These are phyloP conservation scores for Wickerhamiella parazyma DNA, from an alignment of 805 yeast genomes.

Conservation along the genomic window DNA sequence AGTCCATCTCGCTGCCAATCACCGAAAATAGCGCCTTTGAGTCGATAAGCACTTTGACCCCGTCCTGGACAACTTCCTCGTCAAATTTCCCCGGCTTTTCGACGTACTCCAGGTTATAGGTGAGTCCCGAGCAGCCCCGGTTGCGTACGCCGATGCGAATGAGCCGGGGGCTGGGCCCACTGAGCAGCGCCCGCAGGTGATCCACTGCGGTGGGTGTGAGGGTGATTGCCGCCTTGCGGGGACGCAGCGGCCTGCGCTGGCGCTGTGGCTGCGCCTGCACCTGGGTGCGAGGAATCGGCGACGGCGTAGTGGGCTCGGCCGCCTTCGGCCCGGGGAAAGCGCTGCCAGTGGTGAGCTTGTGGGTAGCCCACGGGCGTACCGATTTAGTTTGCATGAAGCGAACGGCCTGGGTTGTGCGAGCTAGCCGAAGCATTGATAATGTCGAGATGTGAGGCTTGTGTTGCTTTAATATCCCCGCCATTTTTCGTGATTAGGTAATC, in stretches of 20 bases:
- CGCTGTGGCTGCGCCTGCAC: not conserved
- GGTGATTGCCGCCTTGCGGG: conserved; percentile 81
- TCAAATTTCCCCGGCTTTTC: conserved; percentile 87
- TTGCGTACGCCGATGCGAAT: conserved; percentile 90
- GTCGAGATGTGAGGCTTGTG: not conserved
- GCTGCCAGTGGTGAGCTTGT: conserved; percentile 13
- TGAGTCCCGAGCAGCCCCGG: conserved; percentile 92
- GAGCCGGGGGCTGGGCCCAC: conserved; percentile 76
- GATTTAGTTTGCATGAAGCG: conserved; percentile 16
- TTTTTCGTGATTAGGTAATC: conserved; percentile 1
- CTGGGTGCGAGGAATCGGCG: not conserved
- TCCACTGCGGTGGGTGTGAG: conserved; percentile 60
- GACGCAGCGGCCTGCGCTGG: conserved; percentile 46
- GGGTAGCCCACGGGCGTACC: conserved; percentile 20
- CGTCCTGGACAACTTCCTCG: conserved; percentile 83
- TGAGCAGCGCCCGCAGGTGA: conserved; percentile 54
- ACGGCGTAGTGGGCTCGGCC: not conserved
- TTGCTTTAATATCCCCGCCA: not conserved
- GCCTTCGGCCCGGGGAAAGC: not conserved
- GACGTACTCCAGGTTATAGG: conserved; percentile 85
- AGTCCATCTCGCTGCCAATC: conserved; percentile 97
- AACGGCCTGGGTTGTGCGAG: not conserved
- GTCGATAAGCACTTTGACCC: conserved; percentile 82
- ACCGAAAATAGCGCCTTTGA: conserved; percentile 92
- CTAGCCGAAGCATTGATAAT: not conserved